Base-by-base conservation (phyloP, 2,329 filamentous ascomycete genomes). In the Fusarium floridanum region DNA sequence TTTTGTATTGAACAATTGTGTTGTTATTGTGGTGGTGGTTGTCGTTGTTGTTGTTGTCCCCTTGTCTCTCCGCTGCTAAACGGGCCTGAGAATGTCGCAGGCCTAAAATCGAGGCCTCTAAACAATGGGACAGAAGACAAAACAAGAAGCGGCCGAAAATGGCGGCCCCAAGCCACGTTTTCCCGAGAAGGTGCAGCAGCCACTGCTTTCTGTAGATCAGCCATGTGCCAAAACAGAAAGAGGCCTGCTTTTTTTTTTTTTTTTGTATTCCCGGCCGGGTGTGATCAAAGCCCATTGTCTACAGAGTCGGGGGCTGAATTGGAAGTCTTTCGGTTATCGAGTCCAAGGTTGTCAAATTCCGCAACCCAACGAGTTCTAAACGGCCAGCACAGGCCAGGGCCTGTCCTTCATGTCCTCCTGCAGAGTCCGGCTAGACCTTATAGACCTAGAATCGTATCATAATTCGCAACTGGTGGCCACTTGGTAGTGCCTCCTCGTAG, bases 131-230 rank as follows among this genome's bases (percentile, higher is more conserved):
- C 66, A 73, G 75, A 66, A 67, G 61, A 56, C 66, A 73, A 75
- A 66, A 67, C 64, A 64, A 61, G 63, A 48, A 24, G 57, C 45
- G 55, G 55, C 68, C 68, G 45, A 67, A 70, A 73, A 65, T 57
- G 32, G 61, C 65, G 53, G 64, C 59, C 73, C 60, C 60, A 78
- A 77, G 77, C 76, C 76, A 78, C 74, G 76, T 70, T 75, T 69
- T 69, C 64, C 48, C 41, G 48, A 61, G 68, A 65, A 59, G 62
- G 59, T 36, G 64, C 72, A 66, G 67, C 61, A 71, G 73, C 73
- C 75, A 77, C 66, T 72, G 62, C 61, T 61, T 63, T 50, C 55
- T 66, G 69, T 48, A 55, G 67, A 77, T 70, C 73, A 53, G 56
- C 59, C 29, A 56, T 61, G 66, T 55, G 67, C 60, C 65, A 69